Evolutionary conservation across 1,139 yeast species (phyloP), one percentile per base, ranked within the genome.

Genomic region (Ashbya aceris): DNA sequence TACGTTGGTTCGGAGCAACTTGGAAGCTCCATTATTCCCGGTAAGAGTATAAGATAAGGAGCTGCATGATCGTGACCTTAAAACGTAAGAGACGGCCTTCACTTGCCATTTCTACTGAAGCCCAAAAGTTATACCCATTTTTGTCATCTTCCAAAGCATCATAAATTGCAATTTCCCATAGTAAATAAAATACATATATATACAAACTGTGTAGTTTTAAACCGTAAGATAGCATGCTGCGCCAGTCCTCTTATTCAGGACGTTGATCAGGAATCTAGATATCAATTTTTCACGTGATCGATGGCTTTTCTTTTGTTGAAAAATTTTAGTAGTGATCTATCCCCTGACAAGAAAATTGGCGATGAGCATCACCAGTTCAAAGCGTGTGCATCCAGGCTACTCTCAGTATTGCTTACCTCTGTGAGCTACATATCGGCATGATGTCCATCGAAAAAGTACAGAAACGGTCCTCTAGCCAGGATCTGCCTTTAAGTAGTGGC

Each of bases 1-100:
- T 89, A 87, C 62, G 86, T 85, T 43, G 96, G 91, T 5, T 64
- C 62, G 9, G 70, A 67, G 46, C 70, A 66, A 45, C 45, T 67
- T 27, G 68, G 64, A 12, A 55, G 55, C 43, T 56, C 61, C 26
- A 50, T 58, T 56, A 48, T 52, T 8, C 60, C 58, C 33, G 58
- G 56, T 2, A 55, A 55, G 46, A 55, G 58, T 40, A 53, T 54
- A 20, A 51, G 51, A 38, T 55, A 47, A 39, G 6, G 6, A 17
- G 23, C 23, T 17, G 23, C 23, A 17, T 17, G 6, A 17, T 17
- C 23, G 23, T 17, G 23, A 17, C 23, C 23, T 17, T 17, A 4
- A 17, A 17, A 17, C 23, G 23, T 17, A 17, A 17, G 3, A 17
- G 23, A 17, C 23, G 6, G 23, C 23, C 23, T 17, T 6, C 23